These are phyloP conservation scores for Ustilago xerochloae DNA, from an alignment of 1,284 basidiomycete species.

Conservation along the genomic window DNA sequence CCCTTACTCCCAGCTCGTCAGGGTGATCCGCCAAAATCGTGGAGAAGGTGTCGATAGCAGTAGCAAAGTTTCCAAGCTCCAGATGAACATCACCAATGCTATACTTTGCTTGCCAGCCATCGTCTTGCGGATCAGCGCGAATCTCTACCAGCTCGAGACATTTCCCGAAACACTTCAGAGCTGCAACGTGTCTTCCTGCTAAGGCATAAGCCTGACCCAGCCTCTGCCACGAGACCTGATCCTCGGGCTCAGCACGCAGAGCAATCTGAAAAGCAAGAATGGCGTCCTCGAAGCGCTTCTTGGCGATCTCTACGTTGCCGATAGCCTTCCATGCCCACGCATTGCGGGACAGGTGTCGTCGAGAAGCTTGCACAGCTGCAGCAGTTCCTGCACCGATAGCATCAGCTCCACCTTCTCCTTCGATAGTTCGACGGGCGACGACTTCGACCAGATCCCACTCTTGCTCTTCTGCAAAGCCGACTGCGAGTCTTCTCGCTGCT, in stretches of 20 bases:
- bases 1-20: constrained; percentile 76
- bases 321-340: constrained; percentile 99
- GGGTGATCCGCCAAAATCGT: constrained; percentile 75
- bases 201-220: constrained; percentile 91
- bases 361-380: constrained; percentile 28
- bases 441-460: constrained; percentile 97
- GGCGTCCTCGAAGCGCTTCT: constrained; percentile 79
- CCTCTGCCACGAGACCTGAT: constrained; percentile 84
- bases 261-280: constrained; percentile 89
- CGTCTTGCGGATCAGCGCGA: constrained; percentile 11
- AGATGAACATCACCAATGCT: constrained; percentile 86
- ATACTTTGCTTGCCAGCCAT: constrained; percentile 85
- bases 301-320: constrained; percentile 86
- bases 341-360: constrained; percentile 73
- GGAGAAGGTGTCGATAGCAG: constrained; percentile 79
- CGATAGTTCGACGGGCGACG: constrained; percentile 88
- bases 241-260: constrained; percentile 81
- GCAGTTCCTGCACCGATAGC: constrained; percentile 30
- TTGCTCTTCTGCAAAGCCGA: constrained; percentile 88
- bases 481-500: constrained; percentile 84
- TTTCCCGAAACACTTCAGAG: constrained; percentile 84
- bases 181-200: constrained; percentile 87
- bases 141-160: constrained; percentile 72
- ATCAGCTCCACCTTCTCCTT: constrained; percentile 73
- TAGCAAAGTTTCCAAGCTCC: constrained; percentile 79